Base-by-base conservation (phyloP, 805 yeast genomes). In the Metschnikowia peoriensis region DNA sequence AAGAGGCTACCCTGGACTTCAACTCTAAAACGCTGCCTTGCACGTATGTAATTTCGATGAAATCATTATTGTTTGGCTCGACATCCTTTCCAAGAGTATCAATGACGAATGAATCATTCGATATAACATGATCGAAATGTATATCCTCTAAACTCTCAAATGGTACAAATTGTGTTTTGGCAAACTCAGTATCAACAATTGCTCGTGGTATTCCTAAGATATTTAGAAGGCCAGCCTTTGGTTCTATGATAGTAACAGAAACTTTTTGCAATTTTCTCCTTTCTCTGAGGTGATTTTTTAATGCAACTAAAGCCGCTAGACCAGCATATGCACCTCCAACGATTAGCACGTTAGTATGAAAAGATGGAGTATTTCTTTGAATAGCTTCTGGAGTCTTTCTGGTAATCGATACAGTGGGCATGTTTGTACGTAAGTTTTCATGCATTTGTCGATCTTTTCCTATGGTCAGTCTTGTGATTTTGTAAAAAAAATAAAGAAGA, bases 271-370 rank as follows among this genome's bases (percentile, higher is more conserved):
- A 38, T 41, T 44, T 49, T 4, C 44, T 38, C 16, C 64, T 52
- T 29, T 59, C 59, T 16, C 47, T 53, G 41, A 69, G 61, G 28
- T 68, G 67, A 37, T 58, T 60, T 45, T 66, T 60, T 46, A 73
- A 58, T 8, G 70, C 62, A 39, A 62, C 65, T 6, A 72, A 52
- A 0, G 76, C 70, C 14, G 76, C 62, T 27, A 73, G 60, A 1
- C 78, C 78, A n/a, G 72, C 67, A 54, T 69, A 74, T 0, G 77
- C 67, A 1, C 78, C 78, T 1, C 78, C 78, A n/a, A 73, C 67
- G 7, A 73, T 64, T 38, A 73, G 62, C 6, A 74, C 64, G 52
- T 73, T 70, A 27, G 76, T 68, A 38, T 65, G 61, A 49, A 71
- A 63, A 11, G 56, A 46, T 9, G 55, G 55, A 14, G 57, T 53